These are phyloP conservation scores for Ilex aquifolium DNA, from an alignment of 257 asterid genomes.

Conservation along the genomic window DNA sequence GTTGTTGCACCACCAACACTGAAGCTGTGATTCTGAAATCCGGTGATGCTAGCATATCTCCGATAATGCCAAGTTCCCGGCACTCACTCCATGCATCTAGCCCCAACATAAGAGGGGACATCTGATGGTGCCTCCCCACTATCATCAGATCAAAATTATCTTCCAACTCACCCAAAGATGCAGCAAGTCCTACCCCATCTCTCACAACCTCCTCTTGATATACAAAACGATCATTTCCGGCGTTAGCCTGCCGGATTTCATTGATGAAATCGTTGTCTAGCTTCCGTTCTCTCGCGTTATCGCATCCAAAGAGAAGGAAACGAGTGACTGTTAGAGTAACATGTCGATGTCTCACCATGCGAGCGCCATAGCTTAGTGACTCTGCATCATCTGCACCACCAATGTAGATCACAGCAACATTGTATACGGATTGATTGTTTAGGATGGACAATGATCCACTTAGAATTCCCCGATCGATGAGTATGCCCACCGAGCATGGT, in stretches of 20 bases:
- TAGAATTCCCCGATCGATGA: constrained; percentile 54
- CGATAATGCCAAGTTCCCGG: constrained; percentile 79
- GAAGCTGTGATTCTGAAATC: constrained; percentile 60
- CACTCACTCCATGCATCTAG: constrained; percentile 83
- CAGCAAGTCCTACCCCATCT: constrained; percentile 62
- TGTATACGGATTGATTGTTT: constrained; percentile 37
- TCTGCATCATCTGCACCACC: constrained; percentile 82
- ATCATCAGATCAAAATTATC: constrained; percentile 45
- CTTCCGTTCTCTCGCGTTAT: constrained; percentile 53
- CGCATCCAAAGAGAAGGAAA: constrained; percentile 56
- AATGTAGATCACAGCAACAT: constrained; percentile 55
- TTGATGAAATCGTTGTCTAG: constrained; percentile 47
- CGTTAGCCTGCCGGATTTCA: constrained; percentile 49
- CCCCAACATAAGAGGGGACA: constrained; percentile 53
- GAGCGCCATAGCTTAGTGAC: constrained; percentile 59
- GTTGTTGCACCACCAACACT: constrained; percentile 74
- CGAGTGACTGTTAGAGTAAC: constrained; percentile 57
- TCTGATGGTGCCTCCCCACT: constrained; percentile 58
- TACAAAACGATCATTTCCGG: constrained; percentile 41
- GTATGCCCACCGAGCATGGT: constrained; percentile 65
- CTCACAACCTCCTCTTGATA: constrained; percentile 69
- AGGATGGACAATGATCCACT: constrained; percentile 40
- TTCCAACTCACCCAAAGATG: constrained; percentile 38
- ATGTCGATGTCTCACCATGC: constrained; percentile 47
- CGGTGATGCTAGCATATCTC: constrained; percentile 59